Base-by-base conservation (phyloP, 768 basidiomycete species). In the Tulasnella calospora region DNA sequence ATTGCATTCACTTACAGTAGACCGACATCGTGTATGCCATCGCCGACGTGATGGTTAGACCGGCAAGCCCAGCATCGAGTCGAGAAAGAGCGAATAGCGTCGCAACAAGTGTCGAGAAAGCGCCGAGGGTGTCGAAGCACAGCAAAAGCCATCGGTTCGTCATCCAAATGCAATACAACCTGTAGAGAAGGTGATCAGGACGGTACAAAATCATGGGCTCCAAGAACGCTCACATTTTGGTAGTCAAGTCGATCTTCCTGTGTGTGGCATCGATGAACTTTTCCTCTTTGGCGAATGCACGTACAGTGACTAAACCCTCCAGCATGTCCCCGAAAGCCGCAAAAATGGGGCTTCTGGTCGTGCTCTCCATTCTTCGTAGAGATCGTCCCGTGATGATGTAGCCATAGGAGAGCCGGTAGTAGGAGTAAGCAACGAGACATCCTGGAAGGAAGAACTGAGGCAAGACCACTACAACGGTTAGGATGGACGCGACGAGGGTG, bases 291-390 rank as follows among this genome's bases (percentile, higher is more conserved):
- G 92, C 91, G 85, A 97, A 98, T 0, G 96, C 96, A 78, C 96
- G 89, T 57, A 97, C 93, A 7, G 95, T 95, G n/a, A 95, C 93
- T 69, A 96, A 93, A 21, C 86, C 86, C 47, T 86, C 86, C 15
- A 86, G 83, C n/a, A 84, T 84, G 82, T 95, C 94, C 19, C 89
- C 89, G 80, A 94, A 95, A 77, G 91, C 92, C 8, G 92, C 92
- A 84, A 92, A 94, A 79, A 94, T 94, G 0, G 94, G 93, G 0
- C 92, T 93, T 17, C 94, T 88, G 0, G 92, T 89, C 81, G 94
- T 96, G 0, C 94, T 94, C 83, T 97, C 96, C 91, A 98, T 94
- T 27, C 96, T 88, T 78, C 94, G 89, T 27, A 97, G 85, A 82
- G 96, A 94, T 69, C 95, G 89, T 0, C 94, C 93, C 0, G 93